Evolutionary conservation across 2,329 filamentous ascomycete species (phyloP), one percentile per base, ranked within the genome.

Genomic region (Chrysosporium keratinophilum): DNA sequence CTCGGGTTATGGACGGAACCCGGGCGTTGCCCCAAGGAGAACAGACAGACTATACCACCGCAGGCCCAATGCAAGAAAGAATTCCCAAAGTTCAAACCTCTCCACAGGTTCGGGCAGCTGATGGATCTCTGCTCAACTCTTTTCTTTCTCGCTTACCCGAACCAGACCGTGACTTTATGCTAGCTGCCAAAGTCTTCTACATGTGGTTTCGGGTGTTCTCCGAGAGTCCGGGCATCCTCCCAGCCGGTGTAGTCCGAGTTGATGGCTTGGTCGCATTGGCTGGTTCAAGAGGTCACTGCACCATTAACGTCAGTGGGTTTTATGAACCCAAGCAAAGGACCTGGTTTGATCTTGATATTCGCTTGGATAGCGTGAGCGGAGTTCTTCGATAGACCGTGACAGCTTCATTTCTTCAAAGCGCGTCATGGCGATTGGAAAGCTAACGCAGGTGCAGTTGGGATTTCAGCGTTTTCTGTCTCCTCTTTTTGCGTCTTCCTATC

Each of bases 211-310:
- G 9, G 6, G 33, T 46, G 10, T 12, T 31, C 15, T 40, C 37
- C 11, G n/a, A 39, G 10, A 33, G 5, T 3, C 11, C 17, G 12
- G 1, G 9, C 3, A 5, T 17, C n/a, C 11, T 15, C 17, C 41
- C 50, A 17, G 19, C 17, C 12, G 41, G 20, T 7, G 35, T 15
- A 3, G 42, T 52, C 39, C 3, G 28, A 39, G 14, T 52, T 1
- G 12, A 31, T 11, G 57, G 57, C 2, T 19, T 57, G 47, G 39
- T 52, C 23, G 14, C 15, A 2, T 28, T 58, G 3, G 12, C 12
- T 40, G 55, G 57, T 20, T 42, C 48, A 28, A 37, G 43, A 17
- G 55, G 57, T 17, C 11, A 31, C 3, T 57, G 51, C 41, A 54
- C 46, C 39, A 34, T 55, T 7, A 45, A 54, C 14, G 17, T 40